Conservation (phyloP, 441 rosid genomes). For the Breynia disticha region DNA sequence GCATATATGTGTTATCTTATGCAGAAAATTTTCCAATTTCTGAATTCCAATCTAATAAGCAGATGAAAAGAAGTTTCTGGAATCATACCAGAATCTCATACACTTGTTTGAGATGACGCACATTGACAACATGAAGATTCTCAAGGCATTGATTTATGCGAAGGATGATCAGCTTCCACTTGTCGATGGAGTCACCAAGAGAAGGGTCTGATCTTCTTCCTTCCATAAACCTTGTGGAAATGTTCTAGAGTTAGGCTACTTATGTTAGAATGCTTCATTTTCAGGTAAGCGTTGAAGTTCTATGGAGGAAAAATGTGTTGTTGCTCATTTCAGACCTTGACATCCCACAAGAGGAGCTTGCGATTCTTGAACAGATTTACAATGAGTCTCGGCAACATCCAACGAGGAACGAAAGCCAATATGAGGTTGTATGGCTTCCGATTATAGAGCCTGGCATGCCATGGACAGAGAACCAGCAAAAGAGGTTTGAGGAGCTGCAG, state of each 20-base stretch:
- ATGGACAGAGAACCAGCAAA: constrained; percentile 31
- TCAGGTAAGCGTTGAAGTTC: constrained; percentile 56
- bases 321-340: constrained; percentile 65
- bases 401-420: constrained; percentile 32
- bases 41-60: constrained; percentile 10
- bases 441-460: constrained; percentile 33
- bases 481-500: constrained; percentile 36
- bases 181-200: constrained; percentile 44
- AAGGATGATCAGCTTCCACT: constrained; percentile 54
- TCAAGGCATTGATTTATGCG: constrained; percentile 45
- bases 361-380: constrained; percentile 55
- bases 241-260: not conserved
- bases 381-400: constrained; percentile 37
- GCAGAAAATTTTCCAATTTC: too few relatives aligned
- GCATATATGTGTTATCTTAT: too few relatives aligned
- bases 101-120: constrained; percentile 37
- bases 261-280: not conserved
- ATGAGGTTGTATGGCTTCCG: constrained; percentile 81
- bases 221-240: not conserved
- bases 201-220: constrained; percentile 31
- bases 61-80: constrained; percentile 44
- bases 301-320: constrained; percentile 57
- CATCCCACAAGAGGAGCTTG: constrained; percentile 47
- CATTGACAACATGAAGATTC: constrained; percentile 64
- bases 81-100: constrained; percentile 37